Base-by-base conservation (phyloP, 495 filamentous ascomycete genomes). In the Trichoderma gamsii region DNA sequence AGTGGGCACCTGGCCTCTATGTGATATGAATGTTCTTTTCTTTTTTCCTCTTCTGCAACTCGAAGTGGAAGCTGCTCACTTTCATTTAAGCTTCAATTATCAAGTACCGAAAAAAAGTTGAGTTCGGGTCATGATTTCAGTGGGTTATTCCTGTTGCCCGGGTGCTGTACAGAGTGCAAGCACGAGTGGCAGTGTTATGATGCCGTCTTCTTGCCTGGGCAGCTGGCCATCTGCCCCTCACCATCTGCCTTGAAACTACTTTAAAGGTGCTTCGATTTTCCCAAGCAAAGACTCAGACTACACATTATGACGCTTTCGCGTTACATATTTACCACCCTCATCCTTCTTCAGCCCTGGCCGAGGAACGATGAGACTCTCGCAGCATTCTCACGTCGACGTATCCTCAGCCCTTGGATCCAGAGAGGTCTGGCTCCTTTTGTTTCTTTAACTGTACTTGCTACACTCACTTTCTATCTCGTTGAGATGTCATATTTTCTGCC, bases 401-500 rank as follows among this genome's bases (percentile, higher is more conserved):
- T 32, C 16, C 11, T 61, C 25, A 25, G 4, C 29, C 3, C 25
- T 29, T 61, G 56, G 56, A 15, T 61, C 5, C 25, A 25, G 56
- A 29, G 56, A 32, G 25, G 23, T 32, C 29, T 29, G 56, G 25
- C 16, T 16, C 25, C 23, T 61, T 21, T 61, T 2, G 3, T 32
- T 18, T 61, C 56, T 11, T 18, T 61, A 21, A 61, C 56, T 12
- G 25, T 32, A 29, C 0, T 61, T 21, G 56, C 25, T 32, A 32
- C 25, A 0, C 23, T 61, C 25, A 32, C 56, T 11, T 21, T 61
- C 11, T 25, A 61, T 21, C 25, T 61, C 25, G 12, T 35, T 25
- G 29, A 61, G 13, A 61, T 61, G 56, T 29, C 56, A 3, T 61
- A 61, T 61, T 61, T 61, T 23, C 25, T 61, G n/a, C 56, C 56